These are phyloP conservation scores for Asterophora parasitica DNA, from an alignment of 768 basidiomycete species.

Conservation along the genomic window DNA sequence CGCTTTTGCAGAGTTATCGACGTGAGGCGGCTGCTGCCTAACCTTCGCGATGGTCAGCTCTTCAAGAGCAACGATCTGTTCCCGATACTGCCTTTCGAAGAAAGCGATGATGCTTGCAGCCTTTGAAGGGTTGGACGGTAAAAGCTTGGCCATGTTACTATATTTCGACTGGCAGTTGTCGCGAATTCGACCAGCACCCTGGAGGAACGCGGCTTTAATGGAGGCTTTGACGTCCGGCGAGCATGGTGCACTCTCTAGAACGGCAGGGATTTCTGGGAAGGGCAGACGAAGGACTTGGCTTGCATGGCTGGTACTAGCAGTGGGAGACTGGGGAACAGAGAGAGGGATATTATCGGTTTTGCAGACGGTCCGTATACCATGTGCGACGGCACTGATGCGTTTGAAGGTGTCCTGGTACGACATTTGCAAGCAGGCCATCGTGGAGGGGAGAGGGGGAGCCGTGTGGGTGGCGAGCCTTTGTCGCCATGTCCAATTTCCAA, in stretches of 20 bases:
- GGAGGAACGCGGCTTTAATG: neutral
- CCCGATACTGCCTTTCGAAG: neutral
- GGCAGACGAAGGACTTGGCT: neutral
- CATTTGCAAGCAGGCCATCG: neutral
- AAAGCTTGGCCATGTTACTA: neutral
- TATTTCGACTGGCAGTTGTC: neutral
- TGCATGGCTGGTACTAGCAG: neutral
- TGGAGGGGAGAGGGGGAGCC: neutral
- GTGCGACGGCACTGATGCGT: neutral
- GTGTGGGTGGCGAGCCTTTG: neutral
- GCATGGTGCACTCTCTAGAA: neutral
- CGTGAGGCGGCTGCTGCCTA: neutral
- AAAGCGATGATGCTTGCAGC: neutral
- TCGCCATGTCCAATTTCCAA: neutral
- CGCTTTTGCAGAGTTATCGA: neutral
- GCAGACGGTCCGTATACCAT: neutral
- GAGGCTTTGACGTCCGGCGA: neutral
- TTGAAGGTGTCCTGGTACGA: neutral
- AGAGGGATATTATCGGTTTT: neutral
- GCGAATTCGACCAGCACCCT: neutral
- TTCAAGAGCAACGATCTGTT: neutral
- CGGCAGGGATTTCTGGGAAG: neutral
- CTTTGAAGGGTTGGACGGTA: neutral
- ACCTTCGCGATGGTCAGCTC: neutral
- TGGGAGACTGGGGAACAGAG: neutral